Evolutionary conservation across 176 grass and related monocot genomes (phyloP).

Genomic region (Phyllostachys edulis): DNA sequence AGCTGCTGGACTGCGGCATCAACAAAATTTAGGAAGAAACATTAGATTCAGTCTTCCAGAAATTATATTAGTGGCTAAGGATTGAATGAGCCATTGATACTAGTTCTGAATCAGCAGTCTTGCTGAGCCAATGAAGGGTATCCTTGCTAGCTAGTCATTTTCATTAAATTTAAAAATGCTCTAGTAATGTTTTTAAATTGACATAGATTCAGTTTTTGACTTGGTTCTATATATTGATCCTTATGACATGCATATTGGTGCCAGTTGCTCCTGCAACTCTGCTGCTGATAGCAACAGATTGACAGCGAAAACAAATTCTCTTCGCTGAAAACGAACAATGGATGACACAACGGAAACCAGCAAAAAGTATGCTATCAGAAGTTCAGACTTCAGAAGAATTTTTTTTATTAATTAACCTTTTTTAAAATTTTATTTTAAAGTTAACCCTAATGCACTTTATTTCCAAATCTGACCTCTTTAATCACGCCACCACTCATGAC

Average conservation of each 20-base stretch:
- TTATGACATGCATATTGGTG: background rate
- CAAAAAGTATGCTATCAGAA: background rate
- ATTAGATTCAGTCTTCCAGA: background rate
- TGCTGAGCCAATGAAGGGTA: background rate
- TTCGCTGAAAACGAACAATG: background rate
- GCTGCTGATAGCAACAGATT: background rate
- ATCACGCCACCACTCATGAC: too few relatives aligned
- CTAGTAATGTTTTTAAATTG: background rate
- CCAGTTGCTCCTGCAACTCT: background rate
- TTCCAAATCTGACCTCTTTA: too few relatives aligned
- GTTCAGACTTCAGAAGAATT: too few relatives aligned
- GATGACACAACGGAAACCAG: background rate
- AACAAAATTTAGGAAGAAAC: background rate
- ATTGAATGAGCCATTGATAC: background rate
- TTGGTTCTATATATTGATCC: background rate
- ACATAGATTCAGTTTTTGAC: background rate
- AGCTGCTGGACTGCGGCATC: background rate
- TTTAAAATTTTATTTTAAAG: too few relatives aligned
- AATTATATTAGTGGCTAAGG: background rate
- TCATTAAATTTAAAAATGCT: background rate
- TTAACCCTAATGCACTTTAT: too few relatives aligned
- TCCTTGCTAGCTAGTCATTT: background rate
- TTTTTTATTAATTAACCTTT: too few relatives aligned
- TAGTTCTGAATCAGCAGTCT: background rate
- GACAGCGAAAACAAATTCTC: background rate